A percentile compares a stretch with the other conserved stretches of the same genome.
Evolutionary conservation across 2,329 filamentous ascomycete species (phyloP).

Genomic region (Purpureocillium lavendulum): DNA sequence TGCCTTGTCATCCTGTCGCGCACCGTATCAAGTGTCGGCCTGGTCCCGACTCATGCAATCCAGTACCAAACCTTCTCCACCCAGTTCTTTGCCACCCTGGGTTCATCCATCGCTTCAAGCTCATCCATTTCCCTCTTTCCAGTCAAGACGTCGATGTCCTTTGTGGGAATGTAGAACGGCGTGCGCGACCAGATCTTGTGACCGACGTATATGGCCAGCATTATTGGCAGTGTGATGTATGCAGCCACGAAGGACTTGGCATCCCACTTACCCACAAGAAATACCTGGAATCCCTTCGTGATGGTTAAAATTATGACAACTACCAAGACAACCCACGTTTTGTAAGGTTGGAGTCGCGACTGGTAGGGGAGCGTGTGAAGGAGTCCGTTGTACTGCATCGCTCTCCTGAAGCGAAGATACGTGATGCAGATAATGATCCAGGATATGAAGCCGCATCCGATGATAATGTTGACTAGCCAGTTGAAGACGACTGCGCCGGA

Average conservation of each 20-base stretch:
- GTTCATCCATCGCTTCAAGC: constrained; percentile 36
- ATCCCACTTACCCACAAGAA: constrained; percentile 55
- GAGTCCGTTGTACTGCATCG: constrained; percentile 45
- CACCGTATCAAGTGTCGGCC: too few species aligned
- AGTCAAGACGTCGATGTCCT: constrained; percentile 45
- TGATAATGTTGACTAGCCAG: constrained; percentile 63
- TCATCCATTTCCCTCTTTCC: constrained; percentile 54
- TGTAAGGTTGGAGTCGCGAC: constrained; percentile 53
- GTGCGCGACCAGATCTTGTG: constrained; percentile 43
- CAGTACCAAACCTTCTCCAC: constrained; percentile 46
- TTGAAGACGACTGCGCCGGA: constrained; percentile 53
- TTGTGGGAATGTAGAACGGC: constrained; percentile 20
- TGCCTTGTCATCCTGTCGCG: too few species aligned
- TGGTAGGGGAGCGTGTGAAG: constrained; percentile 50
- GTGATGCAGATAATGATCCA: constrained; percentile 54
- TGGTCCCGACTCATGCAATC: constrained; percentile 28
- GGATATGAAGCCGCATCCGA: constrained; percentile 58
- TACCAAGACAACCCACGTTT: constrained; percentile 21
- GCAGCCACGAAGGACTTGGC: constrained; percentile 51
- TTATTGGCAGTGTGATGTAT: constrained; percentile 56
- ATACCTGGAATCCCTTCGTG: constrained; percentile 58
- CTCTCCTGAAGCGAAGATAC: constrained; percentile 55
- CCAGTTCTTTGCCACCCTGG: constrained; percentile 38
- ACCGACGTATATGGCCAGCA: constrained; percentile 46
- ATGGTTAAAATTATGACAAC: constrained; percentile 11